Conservation (phyloP, 352 stramenopile genomes). For the Pythium myriotylum region DNA sequence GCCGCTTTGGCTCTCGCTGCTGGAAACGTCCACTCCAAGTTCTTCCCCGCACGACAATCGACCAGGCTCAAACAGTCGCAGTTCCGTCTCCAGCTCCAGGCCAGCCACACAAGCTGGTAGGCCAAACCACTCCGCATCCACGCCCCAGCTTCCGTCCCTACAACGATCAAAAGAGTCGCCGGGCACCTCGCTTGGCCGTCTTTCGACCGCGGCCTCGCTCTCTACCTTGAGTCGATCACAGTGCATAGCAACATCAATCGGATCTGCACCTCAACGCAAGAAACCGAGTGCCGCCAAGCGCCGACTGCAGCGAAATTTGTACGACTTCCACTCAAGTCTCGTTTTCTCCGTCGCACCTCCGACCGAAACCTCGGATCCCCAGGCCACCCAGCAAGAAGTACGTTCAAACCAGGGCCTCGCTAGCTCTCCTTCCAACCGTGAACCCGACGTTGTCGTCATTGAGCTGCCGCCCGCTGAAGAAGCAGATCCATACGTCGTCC, state of each 20-base stretch:
- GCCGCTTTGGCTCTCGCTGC: conserved; percentile 30
- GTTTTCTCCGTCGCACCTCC: conserved; percentile 52
- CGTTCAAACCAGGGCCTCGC: too few species aligned
- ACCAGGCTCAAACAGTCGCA: not conserved
- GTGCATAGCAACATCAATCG: too few species aligned
- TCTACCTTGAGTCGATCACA: too few species aligned
- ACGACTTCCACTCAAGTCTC: conserved; percentile 61
- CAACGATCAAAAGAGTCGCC: not conserved
- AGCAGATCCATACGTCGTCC: conserved; percentile 35
- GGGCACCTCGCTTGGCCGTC: too few species aligned
- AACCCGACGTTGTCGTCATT: conserved; percentile 12
- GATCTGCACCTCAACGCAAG: conserved; percentile 11
- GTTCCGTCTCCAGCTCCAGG: not conserved
- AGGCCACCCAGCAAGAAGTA: too few species aligned
- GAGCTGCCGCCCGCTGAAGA: conserved; percentile 19
- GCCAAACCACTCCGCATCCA: not conserved
- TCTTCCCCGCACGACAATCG: too few species aligned
- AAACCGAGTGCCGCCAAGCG: conserved; percentile 33
- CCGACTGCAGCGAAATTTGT: conserved; percentile 49
- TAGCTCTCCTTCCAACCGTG: too few species aligned
- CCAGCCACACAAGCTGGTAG: not conserved
- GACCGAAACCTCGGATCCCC: not conserved
- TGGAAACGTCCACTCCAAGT: too few species aligned
- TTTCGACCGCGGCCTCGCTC: too few species aligned
- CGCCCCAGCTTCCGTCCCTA: conserved; percentile 10